A percentile compares a stretch with the other conserved stretches of the same genome.
These are phyloP conservation scores for Fusarium humuli DNA, from an alignment of 2,329 filamentous ascomycete genomes.

Conservation along the genomic window DNA sequence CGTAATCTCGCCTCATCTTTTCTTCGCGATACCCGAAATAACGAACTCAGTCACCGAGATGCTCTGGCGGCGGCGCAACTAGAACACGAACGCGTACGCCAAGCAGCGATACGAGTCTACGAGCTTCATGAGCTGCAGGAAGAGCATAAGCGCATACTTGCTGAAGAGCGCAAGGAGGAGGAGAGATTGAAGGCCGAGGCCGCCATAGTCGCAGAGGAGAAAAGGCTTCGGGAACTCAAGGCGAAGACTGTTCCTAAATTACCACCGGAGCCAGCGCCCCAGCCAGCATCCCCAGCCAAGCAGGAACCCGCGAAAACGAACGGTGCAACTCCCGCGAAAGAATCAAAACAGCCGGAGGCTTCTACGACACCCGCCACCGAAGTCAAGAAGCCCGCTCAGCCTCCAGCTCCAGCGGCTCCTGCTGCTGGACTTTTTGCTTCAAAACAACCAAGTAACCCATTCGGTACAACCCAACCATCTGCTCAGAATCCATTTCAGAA, in stretches of 20 bases:
- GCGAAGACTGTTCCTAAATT: slow-evolving; percentile 59
- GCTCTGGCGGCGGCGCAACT: slow-evolving; percentile 74
- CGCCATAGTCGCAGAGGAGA: slow-evolving; percentile 60
- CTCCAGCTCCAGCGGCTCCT: slow-evolving; percentile 23
- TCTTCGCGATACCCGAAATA: slow-evolving; percentile 71
- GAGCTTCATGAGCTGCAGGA: slow-evolving; percentile 61
- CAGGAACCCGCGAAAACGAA: slow-evolving; percentile 35
- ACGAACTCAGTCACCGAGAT: slow-evolving; percentile 71
- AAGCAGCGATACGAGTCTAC: slow-evolving; percentile 61
- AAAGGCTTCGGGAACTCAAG: slow-evolving; percentile 60
- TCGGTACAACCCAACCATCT: slow-evolving; percentile 32
- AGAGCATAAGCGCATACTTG: slow-evolving; percentile 57
- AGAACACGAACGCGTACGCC: slow-evolving; percentile 74
- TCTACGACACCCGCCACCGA: slow-evolving; percentile 38
- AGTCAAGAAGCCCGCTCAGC: slow-evolving; percentile 31
- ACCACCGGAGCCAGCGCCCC: slow-evolving; percentile 52
- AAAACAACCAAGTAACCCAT: slow-evolving; percentile 42
- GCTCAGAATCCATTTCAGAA: slow-evolving; percentile 35
- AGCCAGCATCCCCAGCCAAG: slow-evolving; percentile 40
- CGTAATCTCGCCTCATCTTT: slow-evolving; percentile 67
- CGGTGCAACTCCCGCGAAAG: slow-evolving; percentile 39
- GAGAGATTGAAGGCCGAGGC: slow-evolving; percentile 60
- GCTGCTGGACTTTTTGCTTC: slow-evolving; percentile 40
- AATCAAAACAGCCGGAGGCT: slow-evolving; percentile 35
- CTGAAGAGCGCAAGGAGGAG: slow-evolving; percentile 60